Base-by-base conservation (phyloP, 331 rosid genomes). In the Spiraea crenata region DNA sequence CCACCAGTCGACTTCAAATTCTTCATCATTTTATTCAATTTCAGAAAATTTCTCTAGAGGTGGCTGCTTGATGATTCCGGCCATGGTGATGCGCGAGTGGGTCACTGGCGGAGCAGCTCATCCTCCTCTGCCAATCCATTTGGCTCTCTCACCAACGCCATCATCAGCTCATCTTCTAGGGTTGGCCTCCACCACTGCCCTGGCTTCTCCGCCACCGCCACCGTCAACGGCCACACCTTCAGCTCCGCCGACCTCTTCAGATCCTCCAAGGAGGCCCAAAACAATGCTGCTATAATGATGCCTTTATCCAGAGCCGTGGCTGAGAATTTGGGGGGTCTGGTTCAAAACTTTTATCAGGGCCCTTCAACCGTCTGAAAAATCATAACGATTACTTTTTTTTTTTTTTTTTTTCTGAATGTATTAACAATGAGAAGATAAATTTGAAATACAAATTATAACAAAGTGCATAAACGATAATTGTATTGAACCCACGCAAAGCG, bases 71-170 rank as follows among this genome's bases (percentile, higher is more conserved):
- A 7, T 59, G 37, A 5, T 59, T 59, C 45, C 16, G 12, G 61
- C 19, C 57, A 86, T 89, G 96, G 88, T 87, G 81, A 86, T 89
- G 96, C 90, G 96, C 5, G 92, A 86, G 20, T 80, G 86, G 19
- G 87, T 89, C 2, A 42, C 80, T 8, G 96, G 96, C 40, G 86
- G 88, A 45, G 86, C 92, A 5, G 83, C 88, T 80, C 92, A 0
- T 82, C 91, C 19, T 88, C 95, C 17, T 83, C 90, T 39, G 37
- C 88, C 37, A 89, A 89, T 65, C 96, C 96, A 19, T 76, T 89
- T 0, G 96, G 92, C 34, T 80, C 85, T 76, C 88, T 89, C 55
- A 92, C 96, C 80, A 86, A 77, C 85, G 79, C 85, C 40, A 77
- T 89, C 42, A 20, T 81, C 25, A 86, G 87, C 57, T 79, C 88